These are phyloP conservation scores for Jasminum sambac DNA, from an alignment of 257 asterid species.

Conservation along the genomic window DNA sequence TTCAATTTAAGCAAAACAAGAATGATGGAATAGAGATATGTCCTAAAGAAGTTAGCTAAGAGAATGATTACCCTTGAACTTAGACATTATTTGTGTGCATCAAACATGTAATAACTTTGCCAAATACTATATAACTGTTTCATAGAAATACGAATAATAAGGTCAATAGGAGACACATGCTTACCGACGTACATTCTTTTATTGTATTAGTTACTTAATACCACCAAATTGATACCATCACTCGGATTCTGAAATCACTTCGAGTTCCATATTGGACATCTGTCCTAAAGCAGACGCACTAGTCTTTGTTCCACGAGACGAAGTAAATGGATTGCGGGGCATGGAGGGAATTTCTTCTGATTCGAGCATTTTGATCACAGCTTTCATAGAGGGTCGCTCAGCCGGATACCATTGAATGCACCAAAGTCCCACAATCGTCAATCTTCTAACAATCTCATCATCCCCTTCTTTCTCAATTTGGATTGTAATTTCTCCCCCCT, in stretches of 20 bases:
- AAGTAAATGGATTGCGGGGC: background rate
- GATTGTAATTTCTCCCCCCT: conserved; percentile 13
- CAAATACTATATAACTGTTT: too few relatives aligned
- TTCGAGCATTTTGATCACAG: conserved; percentile 38
- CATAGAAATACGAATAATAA: too few relatives aligned
- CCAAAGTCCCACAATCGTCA: conserved; percentile 29
- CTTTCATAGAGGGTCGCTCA: conserved; percentile 39
- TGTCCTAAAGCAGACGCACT: background rate
- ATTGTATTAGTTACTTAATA: too few relatives aligned
- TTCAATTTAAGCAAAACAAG: too few relatives aligned
- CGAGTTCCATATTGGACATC: background rate
- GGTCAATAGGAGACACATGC: too few relatives aligned
- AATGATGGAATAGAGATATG: too few relatives aligned
- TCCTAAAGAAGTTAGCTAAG: too few relatives aligned
- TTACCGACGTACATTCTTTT: too few relatives aligned
- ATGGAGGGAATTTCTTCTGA: conserved; percentile 11
- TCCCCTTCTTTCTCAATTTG: background rate
- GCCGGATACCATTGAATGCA: conserved; percentile 24
- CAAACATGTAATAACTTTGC: too few relatives aligned
- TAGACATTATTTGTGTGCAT: too few relatives aligned
- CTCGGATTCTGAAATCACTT: background rate
- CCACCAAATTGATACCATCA: background rate
- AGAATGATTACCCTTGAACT: too few relatives aligned
- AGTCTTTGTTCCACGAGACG: background rate
- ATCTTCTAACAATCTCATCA: background rate